Percentiles rank a stretch among this genome's conserved stretches.
These are phyloP conservation scores for Nidularia pulvinata DNA, from an alignment of 768 basidiomycete genomes.

Conservation along the genomic window DNA sequence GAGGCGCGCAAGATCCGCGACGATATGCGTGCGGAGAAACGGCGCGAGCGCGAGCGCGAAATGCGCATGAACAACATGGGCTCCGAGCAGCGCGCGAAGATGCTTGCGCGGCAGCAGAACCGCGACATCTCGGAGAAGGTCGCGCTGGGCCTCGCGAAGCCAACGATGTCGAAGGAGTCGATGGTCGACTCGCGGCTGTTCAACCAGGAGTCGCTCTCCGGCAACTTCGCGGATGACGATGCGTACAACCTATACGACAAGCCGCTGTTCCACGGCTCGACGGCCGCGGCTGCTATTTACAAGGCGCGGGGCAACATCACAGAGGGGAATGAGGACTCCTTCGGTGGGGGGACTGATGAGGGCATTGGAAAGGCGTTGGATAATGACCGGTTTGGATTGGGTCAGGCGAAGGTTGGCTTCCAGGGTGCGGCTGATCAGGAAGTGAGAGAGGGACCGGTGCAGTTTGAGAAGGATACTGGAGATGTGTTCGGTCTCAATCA, in stretches of 20 bases:
- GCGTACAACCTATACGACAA: constrained; percentile 94
- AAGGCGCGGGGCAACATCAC: constrained; percentile 88
- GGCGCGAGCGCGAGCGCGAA: constrained; percentile 93
- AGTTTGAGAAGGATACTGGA: constrained; percentile 97
- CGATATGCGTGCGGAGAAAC: constrained; percentile 88
- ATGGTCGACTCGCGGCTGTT: constrained; percentile 98
- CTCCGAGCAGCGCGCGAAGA: constrained; percentile 92
- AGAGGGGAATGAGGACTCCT: constrained; percentile 88
- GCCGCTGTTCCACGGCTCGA: constrained; percentile 94
- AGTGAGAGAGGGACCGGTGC: constrained; percentile 89
- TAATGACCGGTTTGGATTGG: constrained; percentile 93
- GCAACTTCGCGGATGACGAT: constrained; percentile 88
- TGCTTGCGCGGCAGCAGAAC: constrained; percentile 94
- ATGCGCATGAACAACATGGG: constrained; percentile 99
- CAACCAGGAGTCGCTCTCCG: constrained; percentile 90
- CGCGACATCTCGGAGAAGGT: constrained; percentile 99
- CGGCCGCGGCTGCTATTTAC: constrained; percentile 99
- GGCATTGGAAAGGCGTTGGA: constrained; percentile 89
- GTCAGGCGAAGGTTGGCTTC: constrained; percentile 83
- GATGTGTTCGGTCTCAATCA: constrained; percentile 97
- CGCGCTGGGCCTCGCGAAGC: constrained; percentile 96
- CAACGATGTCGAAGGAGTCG: constrained; percentile 93
- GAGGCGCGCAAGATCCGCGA: constrained; percentile 88
- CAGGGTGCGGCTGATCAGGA: constrained; percentile 90
- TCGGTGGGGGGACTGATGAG: constrained; percentile 94